Percentiles rank a stretch among this genome's conserved stretches.
Evolutionary conservation across 2,329 filamentous ascomycete genomes (phyloP).

Genomic region (Pseudogymnoascus sp.): DNA sequence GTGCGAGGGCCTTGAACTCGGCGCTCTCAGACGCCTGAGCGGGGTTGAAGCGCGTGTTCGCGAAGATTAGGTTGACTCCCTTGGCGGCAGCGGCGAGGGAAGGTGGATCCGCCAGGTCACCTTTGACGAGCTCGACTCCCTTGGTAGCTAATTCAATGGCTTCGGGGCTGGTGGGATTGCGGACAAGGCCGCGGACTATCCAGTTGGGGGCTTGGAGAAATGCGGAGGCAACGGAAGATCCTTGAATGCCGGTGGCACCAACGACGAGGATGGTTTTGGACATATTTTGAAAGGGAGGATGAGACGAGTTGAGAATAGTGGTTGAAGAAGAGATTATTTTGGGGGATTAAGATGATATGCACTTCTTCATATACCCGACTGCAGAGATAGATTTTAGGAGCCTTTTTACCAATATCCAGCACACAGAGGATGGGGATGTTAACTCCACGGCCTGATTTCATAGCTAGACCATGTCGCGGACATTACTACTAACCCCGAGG

Average conservation of each 20-base stretch:
- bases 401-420: background rate
- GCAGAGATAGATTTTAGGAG: background rate
- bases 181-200: constrained; percentile 19
- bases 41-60: constrained; percentile 34
- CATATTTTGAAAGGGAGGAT: background rate
- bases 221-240: constrained; percentile 18
- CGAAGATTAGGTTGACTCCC: constrained; percentile 44
- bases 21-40: constrained; percentile 10
- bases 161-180: constrained; percentile 12
- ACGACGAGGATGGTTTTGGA: background rate
- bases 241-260: background rate
- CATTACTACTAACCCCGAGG: background rate
- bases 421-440: background rate
- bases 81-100: constrained; percentile 35
- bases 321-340: background rate
- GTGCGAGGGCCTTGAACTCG: constrained; percentile 12
- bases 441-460: background rate
- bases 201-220: constrained; percentile 18
- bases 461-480: background rate
- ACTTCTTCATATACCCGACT: background rate
- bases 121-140: constrained; percentile 37
- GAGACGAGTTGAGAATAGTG: background rate
- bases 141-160: constrained; percentile 30
- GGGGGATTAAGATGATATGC: background rate
- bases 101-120: constrained; percentile 33